phyloP scores from a whole-genome alignment of 805 yeast genomes.

The Clavispora carvajalis region DNA sequence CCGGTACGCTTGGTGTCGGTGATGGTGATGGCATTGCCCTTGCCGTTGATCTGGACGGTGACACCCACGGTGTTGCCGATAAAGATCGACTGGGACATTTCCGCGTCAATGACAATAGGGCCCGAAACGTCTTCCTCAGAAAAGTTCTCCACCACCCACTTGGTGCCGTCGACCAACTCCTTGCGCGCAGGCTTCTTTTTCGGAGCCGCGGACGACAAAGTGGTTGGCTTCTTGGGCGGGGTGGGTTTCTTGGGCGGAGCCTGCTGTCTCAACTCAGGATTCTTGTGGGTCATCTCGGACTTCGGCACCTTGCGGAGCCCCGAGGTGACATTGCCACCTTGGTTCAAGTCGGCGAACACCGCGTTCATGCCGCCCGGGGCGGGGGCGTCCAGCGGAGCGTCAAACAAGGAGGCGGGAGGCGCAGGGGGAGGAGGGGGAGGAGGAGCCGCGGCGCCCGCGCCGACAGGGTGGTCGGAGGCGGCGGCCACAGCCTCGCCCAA shows the following conservation, averaged over 20 bases:
- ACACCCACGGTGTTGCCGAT: constrained; percentile 74
- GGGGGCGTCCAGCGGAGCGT: constrained; percentile 17
- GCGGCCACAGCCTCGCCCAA: constrained; percentile 45
- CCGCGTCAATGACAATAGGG: constrained; percentile 66
- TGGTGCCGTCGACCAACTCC: constrained; percentile 76
- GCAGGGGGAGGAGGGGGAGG: constrained; percentile 93
- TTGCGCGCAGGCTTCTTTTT: constrained; percentile 40
- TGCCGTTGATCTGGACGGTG: constrained; percentile 82
- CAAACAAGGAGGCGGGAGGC: constrained; percentile 73
- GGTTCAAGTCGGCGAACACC: constrained; percentile 83
- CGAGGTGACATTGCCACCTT: constrained; percentile 80
- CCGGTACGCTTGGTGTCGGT: constrained; percentile 70
- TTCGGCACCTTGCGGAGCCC: constrained; percentile 89
- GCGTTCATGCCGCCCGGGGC: constrained; percentile 63
- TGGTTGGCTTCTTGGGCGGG: constrained; percentile 79
- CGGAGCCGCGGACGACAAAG: constrained; percentile 44
- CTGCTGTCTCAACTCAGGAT: constrained; percentile 70
- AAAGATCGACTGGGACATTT: constrained; percentile 82
- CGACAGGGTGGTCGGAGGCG: constrained; percentile 25
- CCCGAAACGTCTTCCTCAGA: constrained; percentile 46
- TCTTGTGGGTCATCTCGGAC: constrained; percentile 90
- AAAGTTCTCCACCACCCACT: constrained; percentile 81
- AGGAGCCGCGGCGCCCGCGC: constrained; percentile 29
- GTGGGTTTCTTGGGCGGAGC: constrained; percentile 52
- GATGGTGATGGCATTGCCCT: constrained; percentile 81